A percentile compares a stretch with the other conserved stretches of the same genome.
Conservation (phyloP, 495 filamentous ascomycete species). For the Cercophora newfieldiana region DNA sequence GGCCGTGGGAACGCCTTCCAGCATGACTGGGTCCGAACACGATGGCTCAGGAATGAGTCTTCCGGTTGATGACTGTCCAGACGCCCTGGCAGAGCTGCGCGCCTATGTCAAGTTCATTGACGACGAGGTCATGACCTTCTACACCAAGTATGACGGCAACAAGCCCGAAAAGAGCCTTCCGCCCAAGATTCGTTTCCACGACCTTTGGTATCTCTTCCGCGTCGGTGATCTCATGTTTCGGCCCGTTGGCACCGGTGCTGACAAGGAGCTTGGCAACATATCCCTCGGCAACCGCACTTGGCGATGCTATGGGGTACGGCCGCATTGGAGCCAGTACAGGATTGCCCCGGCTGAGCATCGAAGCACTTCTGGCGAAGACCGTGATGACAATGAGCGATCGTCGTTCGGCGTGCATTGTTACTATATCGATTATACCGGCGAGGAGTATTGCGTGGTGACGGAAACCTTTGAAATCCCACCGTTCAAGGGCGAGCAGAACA, state of each 20-base stretch:
- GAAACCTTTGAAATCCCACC: constrained; percentile 43
- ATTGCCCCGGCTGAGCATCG: not conserved
- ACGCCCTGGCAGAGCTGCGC: not conserved
- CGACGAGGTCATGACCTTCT: constrained; percentile 35
- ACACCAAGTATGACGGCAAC: constrained; percentile 21
- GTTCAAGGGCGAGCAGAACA: constrained; percentile 56
- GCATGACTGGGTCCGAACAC: not conserved
- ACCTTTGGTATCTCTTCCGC: constrained; percentile 34
- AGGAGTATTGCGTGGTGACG: constrained; percentile 50
- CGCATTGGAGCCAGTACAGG: not conserved
- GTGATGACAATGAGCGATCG: constrained; percentile 4
- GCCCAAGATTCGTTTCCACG: constrained; percentile 31
- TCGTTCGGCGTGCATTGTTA: constrained; percentile 43
- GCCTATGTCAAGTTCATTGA: constrained; percentile 38
- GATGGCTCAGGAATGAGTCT: not conserved
- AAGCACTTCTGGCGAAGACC: not conserved
- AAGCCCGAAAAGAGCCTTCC: constrained; percentile 5
- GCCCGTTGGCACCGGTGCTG: constrained; percentile 13
- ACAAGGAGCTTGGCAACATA: constrained; percentile 2
- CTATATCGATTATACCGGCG: constrained; percentile 56
- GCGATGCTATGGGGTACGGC: constrained; percentile 7
- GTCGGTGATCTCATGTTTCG: constrained; percentile 35
- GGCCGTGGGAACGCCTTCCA: not conserved
- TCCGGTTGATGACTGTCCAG: constrained; percentile 1
- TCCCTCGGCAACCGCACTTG: constrained; percentile 5